Conservation (phyloP, 306 rosid species). For the Trifolium pratense region DNA sequence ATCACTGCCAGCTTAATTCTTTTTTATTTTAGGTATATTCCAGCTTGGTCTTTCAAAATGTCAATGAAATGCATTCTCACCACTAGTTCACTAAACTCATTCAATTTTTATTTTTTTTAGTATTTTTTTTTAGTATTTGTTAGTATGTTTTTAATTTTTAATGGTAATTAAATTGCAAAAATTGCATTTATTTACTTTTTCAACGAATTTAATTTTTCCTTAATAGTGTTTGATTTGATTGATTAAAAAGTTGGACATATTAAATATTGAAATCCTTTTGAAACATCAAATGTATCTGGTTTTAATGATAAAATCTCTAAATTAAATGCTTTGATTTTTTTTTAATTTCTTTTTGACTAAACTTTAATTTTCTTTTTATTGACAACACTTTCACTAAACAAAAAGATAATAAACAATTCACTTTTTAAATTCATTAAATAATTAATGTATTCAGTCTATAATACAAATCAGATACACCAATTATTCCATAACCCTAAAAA, state of each 20-base stretch:
- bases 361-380: not conserved
- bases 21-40: not conserved
- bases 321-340: not conserved
- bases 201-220: not conserved
- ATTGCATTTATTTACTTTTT: not conserved
- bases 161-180: not conserved
- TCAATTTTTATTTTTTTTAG: not conserved
- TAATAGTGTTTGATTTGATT: not conserved
- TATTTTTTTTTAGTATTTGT: not conserved
- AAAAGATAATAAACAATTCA: no score
- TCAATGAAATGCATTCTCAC: slow-evolving; percentile 22
- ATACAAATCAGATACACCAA: no score
- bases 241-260: not conserved
- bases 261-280: not conserved
- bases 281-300: not conserved
- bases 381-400: not conserved
- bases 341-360: not conserved
- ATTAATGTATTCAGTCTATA: no score
- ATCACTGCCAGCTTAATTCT: slow-evolving; percentile 26
- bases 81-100: not conserved
- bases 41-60: slow-evolving; percentile 34
- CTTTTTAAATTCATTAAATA: no score
- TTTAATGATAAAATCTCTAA: not conserved
- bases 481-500: no score
- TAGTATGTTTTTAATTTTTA: no score